Evolutionary conservation across 192 early-diverging fungal species (phyloP), one percentile per base, ranked within the genome.

Genomic region (Umbelopsis ramanniana): DNA sequence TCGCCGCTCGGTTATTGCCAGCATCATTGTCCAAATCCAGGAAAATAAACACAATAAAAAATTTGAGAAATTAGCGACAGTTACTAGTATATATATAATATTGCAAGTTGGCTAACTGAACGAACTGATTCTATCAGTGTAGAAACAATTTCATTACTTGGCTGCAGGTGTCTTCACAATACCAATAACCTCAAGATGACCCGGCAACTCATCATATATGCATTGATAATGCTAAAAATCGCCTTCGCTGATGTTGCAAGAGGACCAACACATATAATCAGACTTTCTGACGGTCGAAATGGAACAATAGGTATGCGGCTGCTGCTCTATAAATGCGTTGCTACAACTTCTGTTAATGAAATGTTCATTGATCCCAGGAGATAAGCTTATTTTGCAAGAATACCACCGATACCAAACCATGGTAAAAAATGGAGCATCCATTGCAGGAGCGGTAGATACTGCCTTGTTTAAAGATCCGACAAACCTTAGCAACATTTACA

Each of bases 251-350:
- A 37, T 4, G 23, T 33, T 29, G 38, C 4, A 14, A 29, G 22
- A 52, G 68, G 72, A 3, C 69, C 73, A 19, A 74, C 77, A 45
- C 77, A 79, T 45, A 79, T 79, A 17, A 79, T 79, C 29, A 71
- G 71, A 29, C 71, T 79, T 45, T 71, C 67, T 29, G 15, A 47
- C 24, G 23, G 38, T 24, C 35, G 67, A 43, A 66, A 73, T 24
- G 23, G 29, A 8, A 46, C 60, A 1, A 21, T n/a, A 38, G 69
- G 77, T 79, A 72, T 60, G 17, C 1, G 7, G 29, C 5, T 38
- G 17, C 33, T 63, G 1, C 5, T 37, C 15, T 63, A 37, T 37
- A n/a, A n/a, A n/a, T 1, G 11, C 0, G 15, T 35, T 19, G 33
- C 22, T 33, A 19, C 11, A 19, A 26, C 23, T 38, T n/a, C 12